Evolutionary conservation across 805 yeast genomes (phyloP).

Genomic region (Candida loeiensis): DNA sequence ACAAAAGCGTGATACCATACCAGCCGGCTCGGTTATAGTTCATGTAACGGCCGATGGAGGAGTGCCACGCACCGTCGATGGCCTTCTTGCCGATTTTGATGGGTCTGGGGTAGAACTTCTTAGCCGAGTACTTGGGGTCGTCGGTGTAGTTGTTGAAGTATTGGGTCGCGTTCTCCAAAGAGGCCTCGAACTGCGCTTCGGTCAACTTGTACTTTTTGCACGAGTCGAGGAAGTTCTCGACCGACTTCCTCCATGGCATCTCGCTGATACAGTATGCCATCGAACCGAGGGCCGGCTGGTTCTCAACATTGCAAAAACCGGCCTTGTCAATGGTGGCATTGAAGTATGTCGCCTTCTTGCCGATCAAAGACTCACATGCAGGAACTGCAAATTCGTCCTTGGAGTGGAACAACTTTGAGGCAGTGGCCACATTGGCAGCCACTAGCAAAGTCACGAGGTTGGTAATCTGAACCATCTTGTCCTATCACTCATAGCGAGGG

Average conservation of each 20-base stretch:
- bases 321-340: constrained; percentile 19
- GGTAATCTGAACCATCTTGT: constrained; percentile 7
- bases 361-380: constrained; percentile 25
- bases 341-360: constrained; percentile 25
- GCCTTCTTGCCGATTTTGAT: constrained; percentile 22
- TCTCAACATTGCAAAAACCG: constrained; percentile 31
- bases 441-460: constrained; percentile 3
- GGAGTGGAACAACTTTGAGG: constrained; percentile 20
- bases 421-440: constrained; percentile 8
- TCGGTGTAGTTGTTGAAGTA: constrained; percentile 30
- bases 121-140: constrained; percentile 27
- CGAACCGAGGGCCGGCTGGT: constrained; percentile 39
- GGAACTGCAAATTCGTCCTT: constrained; percentile 22
- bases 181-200: constrained; percentile 25
- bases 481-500: no score
- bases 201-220: constrained; percentile 26
- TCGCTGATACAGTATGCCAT: constrained; percentile 32
- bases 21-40: constrained; percentile 39
- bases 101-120: constrained; percentile 33
- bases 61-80: constrained; percentile 26
- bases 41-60: constrained; percentile 25
- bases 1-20: constrained; percentile 28
- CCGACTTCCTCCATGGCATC: constrained; percentile 21
- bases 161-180: constrained; percentile 41
- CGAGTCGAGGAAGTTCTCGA: constrained; percentile 15